phyloP scores from a whole-genome alignment of 495 filamentous ascomycete species.

The Oleoguttula mirabilis region DNA sequence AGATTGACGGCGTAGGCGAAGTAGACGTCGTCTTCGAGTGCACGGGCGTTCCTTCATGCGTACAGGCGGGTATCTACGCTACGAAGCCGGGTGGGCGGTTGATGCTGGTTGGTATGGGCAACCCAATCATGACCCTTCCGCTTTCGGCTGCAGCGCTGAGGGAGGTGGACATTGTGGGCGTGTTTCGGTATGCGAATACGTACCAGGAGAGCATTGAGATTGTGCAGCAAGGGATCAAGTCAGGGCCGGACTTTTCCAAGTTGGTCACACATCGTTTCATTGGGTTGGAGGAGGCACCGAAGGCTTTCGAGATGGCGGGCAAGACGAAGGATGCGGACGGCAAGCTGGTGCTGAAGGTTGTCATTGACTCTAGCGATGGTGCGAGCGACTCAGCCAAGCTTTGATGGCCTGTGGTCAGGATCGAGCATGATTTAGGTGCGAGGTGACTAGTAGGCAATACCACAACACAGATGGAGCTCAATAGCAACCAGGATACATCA shows the following conservation, averaged over 20 bases:
- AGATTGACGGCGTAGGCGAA: slow-evolving; percentile 39
- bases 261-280: slow-evolving; percentile 67
- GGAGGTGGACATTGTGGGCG: slow-evolving; percentile 85
- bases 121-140: slow-evolving; percentile 73
- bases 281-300: slow-evolving; percentile 50
- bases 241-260: slow-evolving; percentile 49
- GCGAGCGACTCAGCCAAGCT: background rate
- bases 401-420: too few species aligned
- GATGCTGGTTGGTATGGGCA: slow-evolving; percentile 91
- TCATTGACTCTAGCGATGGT: slow-evolving; percentile 42
- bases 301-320: slow-evolving; percentile 73
- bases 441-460: too few species aligned
- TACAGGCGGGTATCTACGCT: slow-evolving; percentile 78
- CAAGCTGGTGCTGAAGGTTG: slow-evolving; percentile 72
- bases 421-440: too few species aligned
- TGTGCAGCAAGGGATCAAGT: slow-evolving; percentile 41
- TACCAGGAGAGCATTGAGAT: slow-evolving; percentile 73
- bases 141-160: slow-evolving; percentile 72
- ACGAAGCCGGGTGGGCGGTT: slow-evolving; percentile 67
- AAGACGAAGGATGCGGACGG: slow-evolving; percentile 65
- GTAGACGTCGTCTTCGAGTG: slow-evolving; percentile 80
- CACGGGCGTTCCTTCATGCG: slow-evolving; percentile 75
- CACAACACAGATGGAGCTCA: too few species aligned
- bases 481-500: too few species aligned
- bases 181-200: slow-evolving; percentile 81